Base-by-base conservation (phyloP, 2,329 filamentous ascomycete genomes). In the Sporothrix humicola region DNA sequence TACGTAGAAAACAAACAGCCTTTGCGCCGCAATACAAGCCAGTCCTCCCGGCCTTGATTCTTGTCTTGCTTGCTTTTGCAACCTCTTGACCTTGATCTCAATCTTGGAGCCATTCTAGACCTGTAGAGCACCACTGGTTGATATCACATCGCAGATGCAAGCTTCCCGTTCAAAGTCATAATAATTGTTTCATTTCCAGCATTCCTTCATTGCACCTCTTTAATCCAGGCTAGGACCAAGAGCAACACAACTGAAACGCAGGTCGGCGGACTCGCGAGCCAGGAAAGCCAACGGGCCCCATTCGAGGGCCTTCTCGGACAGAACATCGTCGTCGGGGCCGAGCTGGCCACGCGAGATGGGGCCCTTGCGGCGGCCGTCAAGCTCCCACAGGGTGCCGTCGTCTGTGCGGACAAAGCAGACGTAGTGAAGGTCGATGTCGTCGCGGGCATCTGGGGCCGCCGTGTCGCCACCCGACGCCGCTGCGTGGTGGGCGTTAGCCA, bases 391-490 rank as follows among this genome's bases (percentile, higher is more conserved):
- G 13, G 81, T 87, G 72, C 91, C 91, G 80, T 92, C 90, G 70
- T 83, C 83, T 46, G 85, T 85, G 84, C 95, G 96, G 71, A 96
- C 92, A 82, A 98, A 99, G 79, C 93, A 96, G 65, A 98, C 95
- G 81, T 97, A 98, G 84, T 99, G 96, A 78, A 98, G 85, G 80
- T 98, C 95, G n/a, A 97, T 87, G 77, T 92, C 88, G 78, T 93
- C 92, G n/a, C 90, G 87, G 9, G 94, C 93, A 72, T 88, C 84
- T 0, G 96, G 95, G 1, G 95, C 93, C 13, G 86, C 80, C 0
- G 94, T 97, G 80, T 95, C 93, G 20, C 95, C 95, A 74, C 87
- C 84, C 8, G 87, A 87, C 5, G 95, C 96, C 15, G 94, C 94
- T 74, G 88, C 88, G 65, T 89, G 89, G 83, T 98, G 95, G 7